Percentiles rank a stretch among this genome's conserved stretches.
Conservation (phyloP, 305 asterid species). For the Ilex paraguariensis region DNA sequence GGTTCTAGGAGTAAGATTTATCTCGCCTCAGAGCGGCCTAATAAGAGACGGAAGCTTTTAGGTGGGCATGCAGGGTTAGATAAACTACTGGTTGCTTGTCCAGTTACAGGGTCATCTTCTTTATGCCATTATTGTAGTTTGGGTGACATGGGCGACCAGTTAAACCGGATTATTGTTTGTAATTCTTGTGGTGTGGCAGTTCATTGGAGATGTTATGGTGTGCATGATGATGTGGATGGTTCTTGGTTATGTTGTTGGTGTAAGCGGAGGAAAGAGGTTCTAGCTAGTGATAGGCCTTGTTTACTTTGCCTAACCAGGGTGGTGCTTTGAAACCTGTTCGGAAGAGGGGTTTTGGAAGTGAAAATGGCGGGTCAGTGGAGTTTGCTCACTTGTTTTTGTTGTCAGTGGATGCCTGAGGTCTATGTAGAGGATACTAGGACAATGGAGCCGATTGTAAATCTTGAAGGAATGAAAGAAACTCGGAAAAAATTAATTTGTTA, state of each 20-base stretch:
- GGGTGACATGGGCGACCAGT: slow-evolving; percentile 55
- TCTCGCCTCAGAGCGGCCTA: slow-evolving; percentile 81
- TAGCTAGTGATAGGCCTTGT: slow-evolving; percentile 51
- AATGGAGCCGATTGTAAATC: slow-evolving; percentile 86
- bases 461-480: slow-evolving; percentile 63
- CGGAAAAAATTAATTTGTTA: slow-evolving; percentile 71
- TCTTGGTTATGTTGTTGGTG: slow-evolving; percentile 97
- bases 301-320: slow-evolving; percentile 81
- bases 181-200: slow-evolving; percentile 74
- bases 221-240: slow-evolving; percentile 68
- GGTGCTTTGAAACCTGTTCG: slow-evolving; percentile 89
- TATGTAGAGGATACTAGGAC: slow-evolving; percentile 74
- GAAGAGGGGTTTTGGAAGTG: slow-evolving; percentile 33
- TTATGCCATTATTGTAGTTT: slow-evolving; percentile 83
- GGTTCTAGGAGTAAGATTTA: slow-evolving; percentile 88
- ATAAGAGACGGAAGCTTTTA: slow-evolving; percentile 85
- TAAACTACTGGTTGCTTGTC: slow-evolving; percentile 74
- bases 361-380: slow-evolving; percentile 33
- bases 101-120: slow-evolving; percentile 64
- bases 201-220: slow-evolving; percentile 95
- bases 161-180: slow-evolving; percentile 73
- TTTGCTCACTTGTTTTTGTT: slow-evolving; percentile 94
- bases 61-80: slow-evolving; percentile 94
- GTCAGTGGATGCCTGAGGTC: slow-evolving; percentile 95
- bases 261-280: slow-evolving; percentile 39